phyloP scores from a whole-genome alignment of 305 asterid species.

The Rubia tinctorum region DNA sequence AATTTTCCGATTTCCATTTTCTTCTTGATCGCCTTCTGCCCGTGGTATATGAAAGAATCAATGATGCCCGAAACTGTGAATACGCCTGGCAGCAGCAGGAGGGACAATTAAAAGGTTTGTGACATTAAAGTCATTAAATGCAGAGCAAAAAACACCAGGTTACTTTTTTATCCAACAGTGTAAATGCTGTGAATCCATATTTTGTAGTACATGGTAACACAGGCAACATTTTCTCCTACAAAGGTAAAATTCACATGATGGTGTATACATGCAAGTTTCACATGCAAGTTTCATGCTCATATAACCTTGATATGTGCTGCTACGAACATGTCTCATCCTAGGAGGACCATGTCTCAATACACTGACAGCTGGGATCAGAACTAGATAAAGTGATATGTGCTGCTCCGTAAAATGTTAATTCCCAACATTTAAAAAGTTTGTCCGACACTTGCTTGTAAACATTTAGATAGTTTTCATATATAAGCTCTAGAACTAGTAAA shows the following conservation, averaged over 20 bases:
- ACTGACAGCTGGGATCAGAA: not conserved
- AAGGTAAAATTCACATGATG: too few relatives aligned
- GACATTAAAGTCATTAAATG: not conserved
- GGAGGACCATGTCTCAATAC: not conserved
- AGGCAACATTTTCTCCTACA: too few relatives aligned
- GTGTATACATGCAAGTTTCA: not conserved
- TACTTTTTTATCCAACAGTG: not conserved
- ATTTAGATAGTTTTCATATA: not conserved
- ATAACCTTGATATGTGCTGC: too few relatives aligned
- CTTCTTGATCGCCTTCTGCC: slow-evolving; percentile 79
- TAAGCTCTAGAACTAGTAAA: not conserved
- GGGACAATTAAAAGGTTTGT: not conserved
- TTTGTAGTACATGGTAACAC: too few relatives aligned
- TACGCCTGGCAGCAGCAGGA: slow-evolving; percentile 44
- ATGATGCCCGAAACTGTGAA: slow-evolving; percentile 91
- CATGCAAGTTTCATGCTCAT: too few relatives aligned
- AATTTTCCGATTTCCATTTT: slow-evolving; percentile 89
- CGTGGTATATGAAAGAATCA: slow-evolving; percentile 79
- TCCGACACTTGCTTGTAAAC: not conserved
- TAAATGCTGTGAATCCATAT: not conserved
- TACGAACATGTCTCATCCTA: not conserved
- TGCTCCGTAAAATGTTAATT: not conserved
- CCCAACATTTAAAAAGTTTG: not conserved
- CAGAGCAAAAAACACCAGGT: not conserved
- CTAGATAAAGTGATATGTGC: not conserved